Base-by-base conservation (phyloP, 306 rosid genomes). In the Vigna trinervia region DNA sequence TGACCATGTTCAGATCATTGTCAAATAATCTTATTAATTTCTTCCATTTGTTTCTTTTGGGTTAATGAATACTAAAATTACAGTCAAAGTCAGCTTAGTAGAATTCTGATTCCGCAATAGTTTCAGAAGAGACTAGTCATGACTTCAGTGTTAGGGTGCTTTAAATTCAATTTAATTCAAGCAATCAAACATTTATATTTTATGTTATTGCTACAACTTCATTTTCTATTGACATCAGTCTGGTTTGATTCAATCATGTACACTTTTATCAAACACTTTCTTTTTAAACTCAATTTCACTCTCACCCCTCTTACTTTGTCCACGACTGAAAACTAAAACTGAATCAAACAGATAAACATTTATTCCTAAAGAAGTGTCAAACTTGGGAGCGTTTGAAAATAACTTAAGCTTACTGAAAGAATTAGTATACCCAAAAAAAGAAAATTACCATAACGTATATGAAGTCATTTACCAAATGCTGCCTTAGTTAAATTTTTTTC, bases 21-120 rank as follows among this genome's bases (percentile, higher is more conserved):
- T 71, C 58, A 56, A 51, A 47, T 71, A 41, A 8, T 47, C 38
- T 34, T 26, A 36, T 15, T 38, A 14, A 23, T 78, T 59, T 20
- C 38, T 19, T 28, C 46, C 9, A 8, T 41, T 2, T 41, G 46
- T 41, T 41, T 8, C 0, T 12, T 17, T 12, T 12, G 34, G 20
- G 14, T 62, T 28, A 32, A 48, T 17, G 17, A 70, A 36, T 28
- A 15, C 59, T 28, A 73, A 23, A 8, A 64, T 12, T 10, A 45
- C 11, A 52, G 20, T 17, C 6, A 57, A 58, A 50, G 30, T 13
- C 10, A 30, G 68, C 19, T 63, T 12, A 36, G n/a, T 50, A 67
- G 4, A 61, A 75, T 50, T 34, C 50, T 36, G 32, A 62, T 20
- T 9, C 9, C 62, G 6, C 8, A 74, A 10, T 10, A 1, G 19